Percentiles rank a stretch among this genome's conserved stretches.
phyloP scores from a whole-genome alignment of 352 stramenopile species.

The Pythium dissimile region DNA sequence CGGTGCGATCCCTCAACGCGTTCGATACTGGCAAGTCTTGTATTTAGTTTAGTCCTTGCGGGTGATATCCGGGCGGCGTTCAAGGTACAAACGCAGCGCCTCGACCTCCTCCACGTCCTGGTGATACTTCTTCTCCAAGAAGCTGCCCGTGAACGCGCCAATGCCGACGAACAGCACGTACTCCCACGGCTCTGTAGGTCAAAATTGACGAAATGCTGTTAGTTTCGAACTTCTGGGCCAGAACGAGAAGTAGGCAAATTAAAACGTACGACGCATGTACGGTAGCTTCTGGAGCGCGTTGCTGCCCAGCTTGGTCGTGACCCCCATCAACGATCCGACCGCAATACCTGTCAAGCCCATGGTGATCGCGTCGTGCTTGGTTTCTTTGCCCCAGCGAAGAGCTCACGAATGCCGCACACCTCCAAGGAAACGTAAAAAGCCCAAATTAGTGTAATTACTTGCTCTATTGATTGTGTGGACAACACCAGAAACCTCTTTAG shows the following conservation, averaged over 20 bases:
- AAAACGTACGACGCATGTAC: slow-evolving; percentile 82
- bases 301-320: slow-evolving; percentile 81
- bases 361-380: slow-evolving; percentile 10
- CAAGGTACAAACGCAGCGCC: slow-evolving; percentile 68
- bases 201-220: not conserved
- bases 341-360: slow-evolving; percentile 75
- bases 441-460: not conserved
- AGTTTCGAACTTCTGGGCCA: too few relatives aligned
- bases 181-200: slow-evolving; percentile 67
- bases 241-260: too few relatives aligned
- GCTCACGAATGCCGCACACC: slow-evolving; percentile 1
- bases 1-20: not conserved
- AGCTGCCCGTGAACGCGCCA: slow-evolving; percentile 56
- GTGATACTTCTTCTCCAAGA: slow-evolving; percentile 75
- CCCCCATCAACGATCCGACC: slow-evolving; percentile 64
- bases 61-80: slow-evolving; percentile 47
- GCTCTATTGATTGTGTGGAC: not conserved
- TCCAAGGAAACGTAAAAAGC: not conserved
- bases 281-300: slow-evolving; percentile 83
- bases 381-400: slow-evolving; percentile 4
- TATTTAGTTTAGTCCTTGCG: slow-evolving; percentile 45
- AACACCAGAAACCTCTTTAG: not conserved
- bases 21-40: not conserved
- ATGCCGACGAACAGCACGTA: slow-evolving; percentile 69
- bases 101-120: slow-evolving; percentile 71